Base-by-base conservation (phyloP, 306 rosid species). In the Trichosanthes cucumerina region DNA sequence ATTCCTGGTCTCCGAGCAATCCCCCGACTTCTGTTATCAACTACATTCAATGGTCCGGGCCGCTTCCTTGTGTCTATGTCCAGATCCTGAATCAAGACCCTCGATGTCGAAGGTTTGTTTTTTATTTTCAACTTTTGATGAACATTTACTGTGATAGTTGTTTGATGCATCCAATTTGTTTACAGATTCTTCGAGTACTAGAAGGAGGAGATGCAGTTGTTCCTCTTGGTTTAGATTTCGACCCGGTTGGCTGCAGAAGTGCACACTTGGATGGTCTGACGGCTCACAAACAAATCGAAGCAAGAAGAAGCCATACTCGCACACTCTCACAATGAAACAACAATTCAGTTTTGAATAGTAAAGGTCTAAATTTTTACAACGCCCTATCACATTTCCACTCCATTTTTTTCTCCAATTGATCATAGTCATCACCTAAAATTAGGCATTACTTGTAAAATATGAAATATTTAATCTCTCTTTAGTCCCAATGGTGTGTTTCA, bases 81-180 rank as follows among this genome's bases (percentile, higher is more conserved):
- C 80, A 83, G 97, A 95, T 80, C 99, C 96, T 16, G 90, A 91
- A 44, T 83, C 88, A 28, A 89, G 97, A 83, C 97, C 99, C 43
- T 83, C 87, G 47, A 91, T 95, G 90, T 92, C 99, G 21, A 95
- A 92, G 99, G 99, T 95, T 6, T 69, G 62, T 77, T 78, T 53
- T 78, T 3, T 1, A 49, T 60, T 54, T 34, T 23, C 28, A 50
- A 78, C 70, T 64, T 79, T 58, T 15, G 16, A 58, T 14, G 6
- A 12, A 47, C 38, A 18, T 28, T 74, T 58, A 68, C 9, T 18
- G 15, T 31, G 66, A 18, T 19, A 34, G 52, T 23, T 76, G 36
- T 38, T 33, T 33, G 66, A 52, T 54, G 26, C 65, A 59, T 49
- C 78, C 41, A 76, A 73, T 59, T 36, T 6, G 57, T 49, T 43